phyloP scores from a whole-genome alignment of 2,329 filamentous ascomycete species.

The Camillea tinctor region DNA sequence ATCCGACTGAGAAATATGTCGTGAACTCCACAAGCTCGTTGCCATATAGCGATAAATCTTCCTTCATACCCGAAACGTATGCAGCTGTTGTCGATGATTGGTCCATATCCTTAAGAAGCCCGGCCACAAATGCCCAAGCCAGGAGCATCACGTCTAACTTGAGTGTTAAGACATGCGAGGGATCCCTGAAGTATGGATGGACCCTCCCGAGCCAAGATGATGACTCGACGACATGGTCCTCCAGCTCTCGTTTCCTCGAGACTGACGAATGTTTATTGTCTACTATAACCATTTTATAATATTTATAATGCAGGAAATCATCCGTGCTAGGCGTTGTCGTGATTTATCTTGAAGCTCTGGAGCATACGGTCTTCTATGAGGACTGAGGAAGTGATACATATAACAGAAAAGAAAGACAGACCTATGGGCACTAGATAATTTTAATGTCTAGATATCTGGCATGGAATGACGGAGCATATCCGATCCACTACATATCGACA shows the following conservation, averaged over 20 bases:
- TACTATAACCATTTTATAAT: neutral
- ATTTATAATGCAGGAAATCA: no score
- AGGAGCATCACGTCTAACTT: conserved; percentile 30
- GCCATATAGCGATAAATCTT: conserved; percentile 18
- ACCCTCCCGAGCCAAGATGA: conserved; percentile 30
- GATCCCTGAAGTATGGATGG: conserved; percentile 31
- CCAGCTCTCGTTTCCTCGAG: neutral
- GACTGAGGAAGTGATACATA: neutral
- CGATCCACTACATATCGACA: conserved; percentile 1
- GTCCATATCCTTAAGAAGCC: conserved; percentile 38
- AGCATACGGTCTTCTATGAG: no score
- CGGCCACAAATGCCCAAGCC: conserved; percentile 37
- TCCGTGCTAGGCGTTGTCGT: no score
- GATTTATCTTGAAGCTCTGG: no score
- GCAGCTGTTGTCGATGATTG: conserved; percentile 37
- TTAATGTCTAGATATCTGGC: neutral
- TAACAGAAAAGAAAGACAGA: neutral
- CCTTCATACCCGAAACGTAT: conserved; percentile 39
- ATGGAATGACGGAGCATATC: neutral
- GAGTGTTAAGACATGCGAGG: conserved; percentile 27
- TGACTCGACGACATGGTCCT: neutral
- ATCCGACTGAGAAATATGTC: conserved; percentile 12
- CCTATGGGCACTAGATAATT: neutral
- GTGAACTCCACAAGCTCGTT: conserved; percentile 16
- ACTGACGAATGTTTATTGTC: neutral